A percentile compares a stretch with the other conserved stretches of the same genome.
These are phyloP conservation scores for Oryza longistaminata DNA, from an alignment of 176 grass and related monocot genomes.

Conservation along the genomic window DNA sequence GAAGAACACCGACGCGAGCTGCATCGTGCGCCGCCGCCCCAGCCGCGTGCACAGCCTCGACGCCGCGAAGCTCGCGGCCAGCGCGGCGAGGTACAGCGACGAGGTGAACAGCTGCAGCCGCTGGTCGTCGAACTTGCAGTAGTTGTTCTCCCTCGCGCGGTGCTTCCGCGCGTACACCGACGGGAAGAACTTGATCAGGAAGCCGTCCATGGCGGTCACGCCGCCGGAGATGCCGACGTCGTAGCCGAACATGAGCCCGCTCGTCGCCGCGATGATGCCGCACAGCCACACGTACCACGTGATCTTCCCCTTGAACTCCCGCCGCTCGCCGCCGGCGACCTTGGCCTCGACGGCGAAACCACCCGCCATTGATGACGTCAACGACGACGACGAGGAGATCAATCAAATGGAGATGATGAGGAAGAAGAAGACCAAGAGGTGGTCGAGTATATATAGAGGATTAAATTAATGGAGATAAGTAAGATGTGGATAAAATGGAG, in stretches of 20 bases:
- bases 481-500: not conserved
- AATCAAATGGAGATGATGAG: not conserved
- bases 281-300: slow-evolving; percentile 62
- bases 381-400: not conserved
- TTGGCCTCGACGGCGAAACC: slow-evolving; percentile 23
- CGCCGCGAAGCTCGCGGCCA: slow-evolving; percentile 50
- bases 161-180: slow-evolving; percentile 51
- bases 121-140: slow-evolving; percentile 77
- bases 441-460: not conserved
- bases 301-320: slow-evolving; percentile 54
- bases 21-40: slow-evolving; percentile 51
- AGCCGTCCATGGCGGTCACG: slow-evolving; percentile 71
- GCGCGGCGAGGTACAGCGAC: slow-evolving; percentile 67
- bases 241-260: slow-evolving; percentile 82
- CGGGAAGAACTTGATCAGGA: slow-evolving; percentile 55
- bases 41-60: slow-evolving; percentile 37
- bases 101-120: slow-evolving; percentile 66
- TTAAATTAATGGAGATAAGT: not conserved
- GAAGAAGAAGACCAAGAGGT: not conserved
- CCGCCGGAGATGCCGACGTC: slow-evolving; percentile 80
- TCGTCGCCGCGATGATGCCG: slow-evolving; percentile 57
- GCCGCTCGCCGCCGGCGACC: not conserved
- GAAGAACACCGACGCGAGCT: slow-evolving; percentile 54
- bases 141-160: slow-evolving; percentile 55
- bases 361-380: not conserved